These are phyloP conservation scores for Yamadazyma tumulicola DNA, from an alignment of 805 yeast species.

Conservation along the genomic window DNA sequence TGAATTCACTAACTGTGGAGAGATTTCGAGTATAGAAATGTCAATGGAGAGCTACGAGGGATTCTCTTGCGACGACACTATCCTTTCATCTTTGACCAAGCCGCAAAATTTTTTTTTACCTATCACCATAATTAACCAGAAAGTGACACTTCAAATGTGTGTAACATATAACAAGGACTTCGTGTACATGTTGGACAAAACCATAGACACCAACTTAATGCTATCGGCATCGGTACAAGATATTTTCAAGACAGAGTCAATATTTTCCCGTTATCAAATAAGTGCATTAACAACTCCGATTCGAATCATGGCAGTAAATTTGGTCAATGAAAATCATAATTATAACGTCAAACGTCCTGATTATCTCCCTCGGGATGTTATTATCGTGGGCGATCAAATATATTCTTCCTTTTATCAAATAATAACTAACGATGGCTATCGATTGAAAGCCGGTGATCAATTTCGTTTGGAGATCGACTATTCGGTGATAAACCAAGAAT, in stretches of 20 bases:
- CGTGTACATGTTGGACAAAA: constrained; percentile 9
- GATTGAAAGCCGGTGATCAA: constrained; percentile 24
- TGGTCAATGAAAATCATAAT: constrained; percentile 25
- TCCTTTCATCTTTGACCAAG: too few species aligned
- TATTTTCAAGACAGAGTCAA: constrained; percentile 52
- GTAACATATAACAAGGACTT: background rate
- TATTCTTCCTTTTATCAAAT: constrained; percentile 59
- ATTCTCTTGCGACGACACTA: too few species aligned
- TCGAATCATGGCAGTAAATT: constrained; percentile 43
- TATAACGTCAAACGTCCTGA: constrained; percentile 22
- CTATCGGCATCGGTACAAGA: constrained; percentile 81
- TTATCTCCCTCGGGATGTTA: constrained; percentile 22
- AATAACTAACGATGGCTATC: constrained; percentile 18
- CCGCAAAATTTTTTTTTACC: too few species aligned
- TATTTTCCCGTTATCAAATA: constrained; percentile 67
- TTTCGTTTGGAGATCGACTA: constrained; percentile 44
- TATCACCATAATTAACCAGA: too few species aligned
- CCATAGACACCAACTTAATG: constrained; percentile 51
- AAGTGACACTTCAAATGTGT: too few species aligned
- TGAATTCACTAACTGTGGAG: constrained; percentile 4
- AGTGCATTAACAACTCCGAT: constrained; percentile 62
- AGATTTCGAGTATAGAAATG: constrained; percentile 14
- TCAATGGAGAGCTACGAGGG: too few species aligned
- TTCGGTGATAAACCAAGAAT: constrained; percentile 46
- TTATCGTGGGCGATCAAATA: constrained; percentile 71